Percentiles rank a stretch among this genome's conserved stretches.
These are phyloP conservation scores for Rhodomyrtus psidioides DNA, from an alignment of 441 rosid genomes.

Conservation along the genomic window DNA sequence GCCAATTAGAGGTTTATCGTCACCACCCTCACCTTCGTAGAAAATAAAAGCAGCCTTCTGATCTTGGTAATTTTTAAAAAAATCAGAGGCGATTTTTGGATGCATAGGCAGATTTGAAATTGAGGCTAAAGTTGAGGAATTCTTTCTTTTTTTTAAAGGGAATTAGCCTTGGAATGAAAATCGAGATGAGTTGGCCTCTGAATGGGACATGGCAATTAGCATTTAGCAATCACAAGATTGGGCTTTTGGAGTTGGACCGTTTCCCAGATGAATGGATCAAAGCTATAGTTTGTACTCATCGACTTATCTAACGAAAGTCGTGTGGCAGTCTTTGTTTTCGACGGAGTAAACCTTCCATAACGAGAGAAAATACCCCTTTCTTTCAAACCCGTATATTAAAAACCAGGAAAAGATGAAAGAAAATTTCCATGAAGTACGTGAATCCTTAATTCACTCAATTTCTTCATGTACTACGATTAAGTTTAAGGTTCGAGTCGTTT, in stretches of 20 bases:
- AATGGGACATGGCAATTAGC: background rate
- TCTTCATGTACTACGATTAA: background rate
- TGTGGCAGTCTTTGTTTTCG: background rate
- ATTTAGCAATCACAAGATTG: background rate
- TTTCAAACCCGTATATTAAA: background rate
- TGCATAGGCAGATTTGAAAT: accelerated
- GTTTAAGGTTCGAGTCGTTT: background rate
- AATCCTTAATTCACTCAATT: background rate
- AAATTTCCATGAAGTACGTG: background rate
- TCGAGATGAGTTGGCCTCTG: background rate
- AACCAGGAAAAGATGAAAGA: background rate
- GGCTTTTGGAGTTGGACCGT: background rate
- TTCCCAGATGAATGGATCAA: background rate
- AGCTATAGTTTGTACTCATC: background rate
- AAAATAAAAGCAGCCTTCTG: background rate
- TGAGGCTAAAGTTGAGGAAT: background rate
- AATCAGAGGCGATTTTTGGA: background rate
- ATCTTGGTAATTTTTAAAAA: background rate
- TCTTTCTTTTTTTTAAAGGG: background rate
- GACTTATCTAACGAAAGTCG: background rate
- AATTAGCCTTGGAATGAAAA: background rate
- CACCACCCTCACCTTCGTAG: background rate
- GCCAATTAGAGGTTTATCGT: background rate
- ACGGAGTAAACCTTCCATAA: background rate
- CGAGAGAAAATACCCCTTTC: background rate